Base-by-base conservation (phyloP, 208 protist species). In the Acanthamoeba triangularis region DNA sequence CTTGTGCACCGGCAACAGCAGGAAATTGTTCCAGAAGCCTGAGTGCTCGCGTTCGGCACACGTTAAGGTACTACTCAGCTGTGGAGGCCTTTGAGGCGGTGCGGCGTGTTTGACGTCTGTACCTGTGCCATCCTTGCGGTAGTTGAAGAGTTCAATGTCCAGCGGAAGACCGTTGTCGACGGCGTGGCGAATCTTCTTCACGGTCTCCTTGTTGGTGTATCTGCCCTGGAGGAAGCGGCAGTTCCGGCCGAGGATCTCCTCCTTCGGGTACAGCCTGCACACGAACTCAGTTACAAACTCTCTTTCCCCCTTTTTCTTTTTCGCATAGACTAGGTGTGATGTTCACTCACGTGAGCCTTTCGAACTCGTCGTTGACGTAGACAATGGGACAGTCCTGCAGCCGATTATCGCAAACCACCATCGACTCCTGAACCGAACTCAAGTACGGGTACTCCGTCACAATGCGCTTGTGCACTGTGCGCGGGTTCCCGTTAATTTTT, bases 91-190 rank as follows among this genome's bases (percentile, higher is more conserved):
- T n/a, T n/a, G n/a, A n/a, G 44, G 0, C 0, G 5, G 13, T 41
- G 37, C 3, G 44, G 6, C 13, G 6, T 14, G 6, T 49, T 49
- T 49, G 44, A 49, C 44, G 44, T 49, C 44, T 49, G 44, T 49
- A 25, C 49, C 80, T 25, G 88, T 90, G 18, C 94, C 94, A 18
- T 96, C 94, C n/a, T 93, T 92, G 10, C 94, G 41, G 37, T 96
- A 96, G 59, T 96, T 96, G 6, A 96, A 82, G 44, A 96, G 80
- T 47, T 96, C 94, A 11, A 96, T 82, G 78, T 96, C 94, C 5
- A 93, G 61, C 10, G 54, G 33, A 11, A 56, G 37, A 25, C 87
- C 87, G 35, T 69, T 93, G 25, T 78, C 59, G 20, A 93, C 63
- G 4, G 87, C 87, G 13, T 69, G 41, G 11, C 87, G 52, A 11